Percentiles rank a stretch among this genome's conserved stretches.
Evolutionary conservation across 2,329 filamentous ascomycete species (phyloP).

Genomic region (Lasiodiplodia theobromae): DNA sequence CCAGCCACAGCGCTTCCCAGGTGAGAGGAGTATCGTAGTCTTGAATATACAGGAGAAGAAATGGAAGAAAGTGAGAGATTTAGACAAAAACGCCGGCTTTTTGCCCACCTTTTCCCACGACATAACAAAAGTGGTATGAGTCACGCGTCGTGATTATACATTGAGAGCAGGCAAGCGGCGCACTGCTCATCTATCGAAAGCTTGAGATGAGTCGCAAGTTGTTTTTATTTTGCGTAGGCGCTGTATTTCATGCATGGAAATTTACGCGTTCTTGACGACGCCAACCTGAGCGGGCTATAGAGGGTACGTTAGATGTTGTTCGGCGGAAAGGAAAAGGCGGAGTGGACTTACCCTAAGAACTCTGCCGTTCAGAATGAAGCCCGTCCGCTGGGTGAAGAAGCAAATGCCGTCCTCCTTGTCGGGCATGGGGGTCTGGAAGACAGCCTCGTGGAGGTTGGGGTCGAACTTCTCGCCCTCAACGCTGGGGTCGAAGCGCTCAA

Average conservation of each 20-base stretch:
- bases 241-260: neutral
- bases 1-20: conserved; percentile 17
- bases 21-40: conserved; percentile 20
- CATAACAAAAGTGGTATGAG: conserved; percentile 10
- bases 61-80: neutral
- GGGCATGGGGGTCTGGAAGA: conserved; percentile 87
- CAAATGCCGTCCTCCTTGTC: conserved; percentile 90
- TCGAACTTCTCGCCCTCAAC: conserved; percentile 84
- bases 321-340: neutral
- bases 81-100: conserved; percentile 27
- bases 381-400: conserved; percentile 93
- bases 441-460: conserved; percentile 95
- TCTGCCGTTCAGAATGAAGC: conserved; percentile 90
- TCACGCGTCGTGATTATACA: conserved; percentile 25
- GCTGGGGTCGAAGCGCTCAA: conserved; percentile 84
- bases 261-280: conserved; percentile 81
- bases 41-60: conserved; percentile 14
- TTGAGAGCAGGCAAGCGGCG: neutral
- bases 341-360: conserved; percentile 69
- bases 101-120: conserved; percentile 19
- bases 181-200: neutral
- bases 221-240: neutral
- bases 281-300: conserved; percentile 85
- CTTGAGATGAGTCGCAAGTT: neutral
- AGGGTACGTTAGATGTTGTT: conserved; percentile 4